Evolutionary conservation across 2,329 filamentous ascomycete genomes (phyloP), one percentile per base, ranked within the genome.

Genomic region (Calonectria hongkongensis): DNA sequence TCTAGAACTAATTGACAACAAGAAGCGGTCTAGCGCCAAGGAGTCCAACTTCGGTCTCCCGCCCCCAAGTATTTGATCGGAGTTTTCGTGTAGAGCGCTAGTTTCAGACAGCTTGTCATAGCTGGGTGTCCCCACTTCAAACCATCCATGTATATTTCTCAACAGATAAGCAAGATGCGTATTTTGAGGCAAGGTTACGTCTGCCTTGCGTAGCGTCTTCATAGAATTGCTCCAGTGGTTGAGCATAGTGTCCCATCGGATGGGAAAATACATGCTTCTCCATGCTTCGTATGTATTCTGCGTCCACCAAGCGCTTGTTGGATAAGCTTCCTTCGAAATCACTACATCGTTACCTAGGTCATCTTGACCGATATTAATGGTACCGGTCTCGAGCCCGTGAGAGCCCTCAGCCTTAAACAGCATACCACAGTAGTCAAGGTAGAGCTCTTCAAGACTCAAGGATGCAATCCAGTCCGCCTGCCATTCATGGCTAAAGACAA

Each of bases 401-500:
- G 51, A 2, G 2, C 28, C 30, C 12, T 4, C 2, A 2, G 10
- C 21, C 16, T 51, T 27, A 4, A 30, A 27, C 27, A 65, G 7
- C 21, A 39, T 15, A n/a, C 13, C 12, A n/a, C 62, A 65, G 18
- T 36, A 21, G 18, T 65, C 62, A 1, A 65, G 43, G 18, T 36
- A 65, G 12, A 65, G 27, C 18, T 50, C 28, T n/a, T 65, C 43
- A 10, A 65, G 62, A 10, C 43, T 45, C n/a, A 65, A 30, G 21
- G 45, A 50, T 0, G n/a, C 63, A 8, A 66, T 39, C 47, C 47
- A 66, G 13, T 66, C 33, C 43, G 36, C 39, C 16, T 66, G 63
- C 47, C 63, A 54, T 16, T 66, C 47, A 21, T 66, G 45, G 27
- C 33, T 66, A n/a, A 66, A 66, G 10, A 54, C 48, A 21, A 51